Evolutionary conservation across 2,329 filamentous ascomycete genomes (phyloP), one percentile per base, ranked within the genome.

Genomic region (Calonectria naviculata): DNA sequence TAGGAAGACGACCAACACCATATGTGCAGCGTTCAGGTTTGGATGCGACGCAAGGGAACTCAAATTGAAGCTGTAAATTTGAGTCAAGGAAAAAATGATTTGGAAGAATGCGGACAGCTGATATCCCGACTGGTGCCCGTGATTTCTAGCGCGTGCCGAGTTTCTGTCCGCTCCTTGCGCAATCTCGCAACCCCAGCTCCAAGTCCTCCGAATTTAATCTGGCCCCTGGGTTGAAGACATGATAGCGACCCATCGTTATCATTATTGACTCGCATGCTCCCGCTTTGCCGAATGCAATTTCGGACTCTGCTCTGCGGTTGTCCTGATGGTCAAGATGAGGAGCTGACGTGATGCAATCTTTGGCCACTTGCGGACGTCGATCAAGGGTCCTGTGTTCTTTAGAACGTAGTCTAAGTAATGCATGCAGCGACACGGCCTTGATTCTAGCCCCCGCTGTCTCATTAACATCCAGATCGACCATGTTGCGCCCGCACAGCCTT

Each of bases 401-500:
- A 62, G 54, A 52, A 54, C 36, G 24, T 70, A 38, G 67, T 52
- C 38, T 65, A 70, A 70, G 28, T 64, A 28, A 41, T 36, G 29
- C 34, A 24, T 54, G 46, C 62, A 68, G 60, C 47, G 34, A 69
- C 61, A 63, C 62, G 66, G 70, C 61, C 60, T 68, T 56, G 38
- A 66, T 41, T 60, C 29, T 52, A 41, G 67, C 46, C 62, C 70
- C 70, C 63, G 66, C 70, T 47, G 68, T 67, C 41, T 60, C 62
- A 66, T 72, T 42, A 56, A 65, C 67, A 71, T 71, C 73, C 47
- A 68, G 69, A 66, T 69, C 44, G 68, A 64, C 70, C 65, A 9
- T 65, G 38, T 73, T 78, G 74, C 79, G 79, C 78, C 79, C 79
- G 79, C 79, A 80, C 74, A 78, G 75, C 76, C 71, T 74, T 79